Evolutionary conservation across 2,329 filamentous ascomycete species (phyloP).

Genomic region (Cercospora zeae-maydis): DNA sequence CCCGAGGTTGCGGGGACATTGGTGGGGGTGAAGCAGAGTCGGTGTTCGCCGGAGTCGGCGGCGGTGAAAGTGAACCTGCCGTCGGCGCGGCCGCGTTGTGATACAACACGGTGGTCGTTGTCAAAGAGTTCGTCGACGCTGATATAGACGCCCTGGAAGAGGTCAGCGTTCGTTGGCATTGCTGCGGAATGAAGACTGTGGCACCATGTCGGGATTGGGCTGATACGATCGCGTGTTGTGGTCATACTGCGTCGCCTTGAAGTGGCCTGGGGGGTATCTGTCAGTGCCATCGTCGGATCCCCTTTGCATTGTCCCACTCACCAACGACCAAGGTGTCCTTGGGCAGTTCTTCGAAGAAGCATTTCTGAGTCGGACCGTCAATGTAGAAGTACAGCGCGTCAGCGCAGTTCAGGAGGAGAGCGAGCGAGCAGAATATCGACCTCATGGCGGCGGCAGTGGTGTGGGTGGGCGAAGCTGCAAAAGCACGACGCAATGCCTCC

Average conservation of each 20-base stretch:
- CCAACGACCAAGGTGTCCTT: constrained; percentile 95
- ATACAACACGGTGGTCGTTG: constrained; percentile 94
- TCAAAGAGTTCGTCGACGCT: constrained; percentile 97
- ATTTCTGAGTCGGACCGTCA: constrained; percentile 79
- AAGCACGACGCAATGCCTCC: not conserved
- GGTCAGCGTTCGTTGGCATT: constrained; percentile 9
- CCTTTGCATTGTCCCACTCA: constrained; percentile 39
- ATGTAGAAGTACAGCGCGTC: constrained; percentile 95
- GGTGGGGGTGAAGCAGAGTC: constrained; percentile 86
- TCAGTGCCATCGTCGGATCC: not conserved
- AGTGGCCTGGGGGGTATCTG: constrained; percentile 59
- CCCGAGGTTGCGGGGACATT: constrained; percentile 65
- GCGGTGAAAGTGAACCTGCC: constrained; percentile 96
- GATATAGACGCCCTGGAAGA: constrained; percentile 68
- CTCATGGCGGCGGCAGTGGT: constrained; percentile 25
- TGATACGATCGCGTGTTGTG: constrained; percentile 64
- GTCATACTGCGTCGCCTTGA: constrained; percentile 80
- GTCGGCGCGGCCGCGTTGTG: constrained; percentile 68
- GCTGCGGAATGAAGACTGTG: not conserved
- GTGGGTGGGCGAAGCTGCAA: not conserved
- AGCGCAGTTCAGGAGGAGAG: constrained; percentile 53
- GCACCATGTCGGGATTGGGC: constrained; percentile 60
- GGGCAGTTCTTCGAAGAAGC: constrained; percentile 96
- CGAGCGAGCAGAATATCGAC: constrained; percentile 29
- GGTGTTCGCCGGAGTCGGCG: constrained; percentile 91